Base-by-base conservation (phyloP, 768 basidiomycete genomes). In the Russula dissimulans region DNA sequence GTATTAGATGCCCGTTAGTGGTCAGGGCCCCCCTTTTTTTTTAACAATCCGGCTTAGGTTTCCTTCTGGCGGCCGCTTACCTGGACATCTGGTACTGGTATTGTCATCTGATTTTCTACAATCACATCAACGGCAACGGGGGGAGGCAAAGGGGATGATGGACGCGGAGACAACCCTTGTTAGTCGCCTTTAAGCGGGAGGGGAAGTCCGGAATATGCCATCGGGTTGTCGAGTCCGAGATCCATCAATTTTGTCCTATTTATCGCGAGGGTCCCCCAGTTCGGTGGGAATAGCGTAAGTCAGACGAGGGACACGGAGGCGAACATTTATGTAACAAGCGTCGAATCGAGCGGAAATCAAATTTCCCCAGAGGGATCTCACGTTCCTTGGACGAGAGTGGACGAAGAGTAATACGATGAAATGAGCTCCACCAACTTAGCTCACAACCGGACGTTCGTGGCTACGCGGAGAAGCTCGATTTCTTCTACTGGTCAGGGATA, bases 181-280 rank as follows among this genome's bases (percentile, higher is more conserved):
- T 42, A 34, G 6, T 60, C 31, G 53, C 52, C 22, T 54, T 48
- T 54, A 55, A 55, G 59, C 39, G 59, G 54, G 42, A 55, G 47
- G 22, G 31, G 54, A 43, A 50, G 56, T 31, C 48, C 54, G 54
- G 59, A 36, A 60, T 18, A 51, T 45, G 59, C 54, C 49, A 56
- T 41, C 34, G 59, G 18, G 17, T 59, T 59, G 31, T 22, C 45
- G 53, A 59, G 38, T 17, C 57, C 57, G 57, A 52, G 48, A 51
- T 26, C 32, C n/a, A 29, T 26, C 15, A 47, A 32, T 51, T 26
- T 31, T 51, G 22, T 39, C 26, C 34, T 36, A 5, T n/a, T 39
- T 52, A 39, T 17, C 32, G 22, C 22, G 22, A 26, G 22, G 22
- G 22, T 56, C 32, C 32, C 48, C 48, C 32, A 4, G 39, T 39